Base-by-base conservation (phyloP, 2,329 filamentous ascomycete species). In the Gyromitra esculenta region DNA sequence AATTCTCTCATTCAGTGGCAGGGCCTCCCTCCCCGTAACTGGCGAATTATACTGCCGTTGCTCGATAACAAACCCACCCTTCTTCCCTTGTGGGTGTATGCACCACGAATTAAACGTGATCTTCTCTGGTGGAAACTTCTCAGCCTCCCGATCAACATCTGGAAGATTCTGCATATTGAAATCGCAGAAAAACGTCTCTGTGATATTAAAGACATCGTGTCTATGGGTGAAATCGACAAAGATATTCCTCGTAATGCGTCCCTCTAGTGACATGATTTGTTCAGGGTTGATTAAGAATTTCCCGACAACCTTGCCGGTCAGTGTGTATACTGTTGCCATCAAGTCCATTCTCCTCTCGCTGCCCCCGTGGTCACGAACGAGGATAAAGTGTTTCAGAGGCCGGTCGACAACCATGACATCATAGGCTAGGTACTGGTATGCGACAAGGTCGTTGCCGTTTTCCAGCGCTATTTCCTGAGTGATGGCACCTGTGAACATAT, bases 171-270 rank as follows among this genome's bases (percentile, higher is more conserved):
- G 25, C 18, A 50, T 41, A 9, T 57, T 64, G 59, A 75, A 75
- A 50, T 75, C 66, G 59, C 72, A 75, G 21, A 64, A 75, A 57
- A 75, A 75, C 7, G 72, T 75, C n/a, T 75, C 72, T 15, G 72
- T 75, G 41, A 75, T 75, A 57, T 75, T 75, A 41, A 75, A 75
- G 41, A 70, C 72, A 37, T 75, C 65, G 50, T 75, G 72, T 35
- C 72, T 63, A 59, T 70, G 59, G 15, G 72, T 70, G 35, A 75
- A 71, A 64, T 75, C 72, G 5, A 75, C 72, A 50, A 75, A 75
- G 21, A 75, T 75, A 41, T 75, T 75, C 50, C 72, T 64, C 2
- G 65, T 50, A 11, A 75, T 64, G 60, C 39, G 48, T 8, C 65
- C 57, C 9, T 70, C 43, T 21, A 11, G 56, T 39, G 57, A 65